Base-by-base conservation (phyloP, 2,329 filamentous ascomycete species). In the Pseudocercospora ulei region DNA sequence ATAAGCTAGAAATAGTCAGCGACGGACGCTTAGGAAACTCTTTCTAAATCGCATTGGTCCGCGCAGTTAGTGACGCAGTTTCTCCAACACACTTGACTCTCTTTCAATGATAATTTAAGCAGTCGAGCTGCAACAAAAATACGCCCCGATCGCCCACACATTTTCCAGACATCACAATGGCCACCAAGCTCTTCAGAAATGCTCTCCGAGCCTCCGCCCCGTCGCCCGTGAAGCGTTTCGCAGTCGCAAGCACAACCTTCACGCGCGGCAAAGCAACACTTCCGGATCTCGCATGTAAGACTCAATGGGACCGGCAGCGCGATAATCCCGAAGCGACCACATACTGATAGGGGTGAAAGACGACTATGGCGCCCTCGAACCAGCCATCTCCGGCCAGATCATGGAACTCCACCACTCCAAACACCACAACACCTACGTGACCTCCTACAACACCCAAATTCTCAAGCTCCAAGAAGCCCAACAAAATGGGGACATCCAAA, bases 351-450 rank as follows among this genome's bases (percentile, higher is more conserved):
- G 16, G 4, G 3, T 7, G 37, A 5, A 51, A 94, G 88, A 96
- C 62, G 90, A 95, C 72, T 98, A 95, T 65, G 84, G 81, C 61
- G 90, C 87, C 36, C 85, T 98, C 56, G 90, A 98, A 69, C 76
- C 75, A 52, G 64, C 72, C 60, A 73, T 94, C 68, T 87, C 81
- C 33, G 81, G 82, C 62, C 77, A 90, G 67, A 94, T 94, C 70
- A 94, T 94, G 87, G 83, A 93, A 69, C 76, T 93, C 29, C 87
- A 94, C 72, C 82, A 94, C 75, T 79, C 75, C 68, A 88, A 86
- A 67, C 86, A 94, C 73, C 87, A 94, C 71, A 78, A 88, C 66
- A 87, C 86, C 57, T 94, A 94, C 63, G 84, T 94, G 55, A 90
- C 78, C 65, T 81, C 80, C 62, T 82, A 83, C 70, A 94, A 94